phyloP scores from a whole-genome alignment of 2,329 filamentous ascomycete genomes.

The Pyricularia grisea region DNA sequence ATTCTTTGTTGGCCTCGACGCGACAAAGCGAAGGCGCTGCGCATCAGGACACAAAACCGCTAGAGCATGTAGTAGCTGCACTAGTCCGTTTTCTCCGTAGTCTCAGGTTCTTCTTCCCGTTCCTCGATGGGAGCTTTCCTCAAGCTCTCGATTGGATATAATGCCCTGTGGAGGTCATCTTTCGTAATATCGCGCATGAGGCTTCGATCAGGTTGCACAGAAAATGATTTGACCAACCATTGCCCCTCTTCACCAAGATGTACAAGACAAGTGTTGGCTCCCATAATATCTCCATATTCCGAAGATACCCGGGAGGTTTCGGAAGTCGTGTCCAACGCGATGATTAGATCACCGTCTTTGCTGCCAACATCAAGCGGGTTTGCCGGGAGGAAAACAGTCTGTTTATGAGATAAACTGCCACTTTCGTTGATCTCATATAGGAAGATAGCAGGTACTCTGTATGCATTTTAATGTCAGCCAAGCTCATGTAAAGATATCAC shows the following conservation, averaged over 20 bases:
- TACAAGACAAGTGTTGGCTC: not conserved
- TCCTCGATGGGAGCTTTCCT: slow-evolving; percentile 32
- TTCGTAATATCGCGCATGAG: slow-evolving; percentile 23
- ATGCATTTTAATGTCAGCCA: not conserved
- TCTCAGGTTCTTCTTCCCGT: slow-evolving; percentile 4
- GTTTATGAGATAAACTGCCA: slow-evolving; percentile 37
- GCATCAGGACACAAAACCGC: not conserved
- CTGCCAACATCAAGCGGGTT: slow-evolving; percentile 51
- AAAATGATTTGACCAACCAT: not conserved
- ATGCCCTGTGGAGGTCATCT: slow-evolving; percentile 28
- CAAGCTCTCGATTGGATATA: slow-evolving; percentile 37
- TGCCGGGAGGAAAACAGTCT: slow-evolving; percentile 47
- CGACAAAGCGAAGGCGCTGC: not conserved
- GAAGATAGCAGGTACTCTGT: slow-evolving; percentile 54
- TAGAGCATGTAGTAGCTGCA: not conserved
- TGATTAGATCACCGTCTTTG: slow-evolving; percentile 19
- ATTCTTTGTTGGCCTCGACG: not conserved
- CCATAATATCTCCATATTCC: slow-evolving; percentile 9
- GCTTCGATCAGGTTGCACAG: not conserved
- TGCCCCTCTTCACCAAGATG: not conserved
- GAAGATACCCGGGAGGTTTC: slow-evolving; percentile 3
- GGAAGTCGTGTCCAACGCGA: slow-evolving; percentile 26
- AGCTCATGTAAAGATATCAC: not conserved
- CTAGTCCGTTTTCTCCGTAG: not conserved
- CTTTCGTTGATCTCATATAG: slow-evolving; percentile 45